Conservation (phyloP, 225 moss, liverwort and hornwort genomes). For the Bryum argenteum region DNA sequence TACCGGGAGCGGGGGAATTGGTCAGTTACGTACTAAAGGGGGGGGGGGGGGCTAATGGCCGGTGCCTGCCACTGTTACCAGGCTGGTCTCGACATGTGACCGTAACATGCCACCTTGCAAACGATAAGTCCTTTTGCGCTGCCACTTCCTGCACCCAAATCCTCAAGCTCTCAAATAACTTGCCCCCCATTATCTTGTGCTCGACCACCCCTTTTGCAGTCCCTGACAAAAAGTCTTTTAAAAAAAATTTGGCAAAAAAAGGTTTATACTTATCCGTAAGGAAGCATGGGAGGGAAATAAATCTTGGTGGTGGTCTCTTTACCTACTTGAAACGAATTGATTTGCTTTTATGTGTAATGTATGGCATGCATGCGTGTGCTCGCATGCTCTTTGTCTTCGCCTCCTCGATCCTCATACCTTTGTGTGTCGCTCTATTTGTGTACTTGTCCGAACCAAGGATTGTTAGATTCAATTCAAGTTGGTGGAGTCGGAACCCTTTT, state of each 20-base stretch:
- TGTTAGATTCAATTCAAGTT: no score
- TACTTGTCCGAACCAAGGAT: neutral
- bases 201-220: no score
- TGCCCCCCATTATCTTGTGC: neutral
- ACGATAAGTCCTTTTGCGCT: neutral
- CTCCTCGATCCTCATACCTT: rapidly evolving
- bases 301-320: no score
- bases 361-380: neutral
- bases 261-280: no score
- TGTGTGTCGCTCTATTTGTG: neutral
- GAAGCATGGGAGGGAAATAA: no score
- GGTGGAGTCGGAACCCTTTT: no score
- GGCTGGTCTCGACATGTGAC: slow-evolving; percentile 4
- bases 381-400: neutral
- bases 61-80: slow-evolving; percentile 10
- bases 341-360: neutral
- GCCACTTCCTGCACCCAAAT: neutral
- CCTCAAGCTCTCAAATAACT: neutral
- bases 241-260: no score
- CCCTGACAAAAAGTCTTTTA: no score
- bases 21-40: slow-evolving; percentile 20
- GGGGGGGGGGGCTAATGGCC: neutral
- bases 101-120: slow-evolving; percentile 16
- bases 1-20: neutral
- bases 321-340: no score